Conservation (phyloP, 306 rosid genomes). For the Chamaecrista fasciculata region DNA sequence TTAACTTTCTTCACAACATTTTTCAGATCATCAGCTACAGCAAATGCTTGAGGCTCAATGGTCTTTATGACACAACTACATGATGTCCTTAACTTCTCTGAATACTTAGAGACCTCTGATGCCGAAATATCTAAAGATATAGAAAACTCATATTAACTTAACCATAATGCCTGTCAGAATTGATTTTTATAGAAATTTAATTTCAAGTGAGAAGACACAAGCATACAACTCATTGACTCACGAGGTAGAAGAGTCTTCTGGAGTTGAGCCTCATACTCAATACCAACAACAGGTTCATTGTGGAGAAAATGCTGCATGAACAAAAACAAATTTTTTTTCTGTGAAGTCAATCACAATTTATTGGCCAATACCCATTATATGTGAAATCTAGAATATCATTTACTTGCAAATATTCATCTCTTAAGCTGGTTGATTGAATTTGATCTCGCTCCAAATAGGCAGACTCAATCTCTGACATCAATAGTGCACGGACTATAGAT, state of each 20-base stretch:
- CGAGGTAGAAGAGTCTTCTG: constrained; percentile 93
- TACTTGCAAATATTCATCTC: constrained; percentile 94
- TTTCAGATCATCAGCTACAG: constrained; percentile 73
- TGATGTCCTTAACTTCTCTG: constrained; percentile 68
- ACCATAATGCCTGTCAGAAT: not conserved
- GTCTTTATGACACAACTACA: constrained; percentile 94
- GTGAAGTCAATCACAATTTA: constrained; percentile 9
- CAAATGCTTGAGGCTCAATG: constrained; percentile 78
- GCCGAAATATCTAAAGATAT: constrained; percentile 61
- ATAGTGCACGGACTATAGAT: constrained; percentile 68
- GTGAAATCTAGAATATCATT: constrained; percentile 15
- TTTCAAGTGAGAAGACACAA: constrained; percentile 16
- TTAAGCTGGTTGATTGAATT: constrained; percentile 85
- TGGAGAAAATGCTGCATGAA: constrained; percentile 84
- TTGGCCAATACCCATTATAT: constrained; percentile 15
- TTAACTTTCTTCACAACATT: constrained; percentile 60
- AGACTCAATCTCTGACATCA: constrained; percentile 96
- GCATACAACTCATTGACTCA: constrained; percentile 44
- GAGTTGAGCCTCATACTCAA: constrained; percentile 95
- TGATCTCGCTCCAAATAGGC: constrained; percentile 97
- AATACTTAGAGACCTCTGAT: constrained; percentile 70
- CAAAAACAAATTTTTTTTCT: constrained; percentile 25
- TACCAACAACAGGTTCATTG: constrained; percentile 83
- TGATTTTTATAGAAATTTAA: constrained; percentile 26
- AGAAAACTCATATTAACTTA: constrained; percentile 32